Conservation (phyloP, 2,329 filamentous ascomycete genomes). For the Scopulariopsis brevicaulis region DNA sequence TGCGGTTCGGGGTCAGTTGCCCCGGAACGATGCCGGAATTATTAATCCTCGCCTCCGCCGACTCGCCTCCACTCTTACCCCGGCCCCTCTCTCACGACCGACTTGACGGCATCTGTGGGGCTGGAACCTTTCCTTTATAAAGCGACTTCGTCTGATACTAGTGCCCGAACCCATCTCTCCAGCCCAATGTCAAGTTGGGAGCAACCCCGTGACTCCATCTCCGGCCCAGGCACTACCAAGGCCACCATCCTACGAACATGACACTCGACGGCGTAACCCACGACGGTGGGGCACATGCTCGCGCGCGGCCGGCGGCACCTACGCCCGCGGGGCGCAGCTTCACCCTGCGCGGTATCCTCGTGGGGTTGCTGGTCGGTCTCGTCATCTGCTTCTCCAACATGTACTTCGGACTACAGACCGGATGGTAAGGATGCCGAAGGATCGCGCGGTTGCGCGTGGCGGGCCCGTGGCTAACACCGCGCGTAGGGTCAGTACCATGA, state of each 20-base stretch:
- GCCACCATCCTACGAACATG: background rate
- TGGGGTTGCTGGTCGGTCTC: conserved; percentile 74
- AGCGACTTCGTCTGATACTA: background rate
- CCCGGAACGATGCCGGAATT: background rate
- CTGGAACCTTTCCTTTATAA: background rate
- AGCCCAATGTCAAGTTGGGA: background rate
- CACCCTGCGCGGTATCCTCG: conserved; percentile 67
- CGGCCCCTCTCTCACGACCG: background rate
- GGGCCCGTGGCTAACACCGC: background rate
- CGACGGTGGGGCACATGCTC: background rate
- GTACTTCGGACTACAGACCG: conserved; percentile 94
- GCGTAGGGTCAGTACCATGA: conserved; percentile 60
- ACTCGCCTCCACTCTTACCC: background rate
- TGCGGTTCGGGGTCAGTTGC: no score
- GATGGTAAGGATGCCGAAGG: conserved; percentile 22
- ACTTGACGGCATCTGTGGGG: background rate
- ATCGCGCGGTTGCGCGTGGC: background rate
- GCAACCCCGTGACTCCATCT: background rate
- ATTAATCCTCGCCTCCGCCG: background rate
- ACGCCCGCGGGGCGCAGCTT: conserved; percentile 52
- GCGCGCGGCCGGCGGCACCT: background rate
- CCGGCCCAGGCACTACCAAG: background rate
- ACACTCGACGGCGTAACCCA: background rate
- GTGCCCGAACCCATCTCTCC: background rate
- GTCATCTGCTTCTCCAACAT: conserved; percentile 96